These are phyloP conservation scores for Cryptococcus sp. DNA, from an alignment of 1,284 basidiomycete species.

Conservation along the genomic window DNA sequence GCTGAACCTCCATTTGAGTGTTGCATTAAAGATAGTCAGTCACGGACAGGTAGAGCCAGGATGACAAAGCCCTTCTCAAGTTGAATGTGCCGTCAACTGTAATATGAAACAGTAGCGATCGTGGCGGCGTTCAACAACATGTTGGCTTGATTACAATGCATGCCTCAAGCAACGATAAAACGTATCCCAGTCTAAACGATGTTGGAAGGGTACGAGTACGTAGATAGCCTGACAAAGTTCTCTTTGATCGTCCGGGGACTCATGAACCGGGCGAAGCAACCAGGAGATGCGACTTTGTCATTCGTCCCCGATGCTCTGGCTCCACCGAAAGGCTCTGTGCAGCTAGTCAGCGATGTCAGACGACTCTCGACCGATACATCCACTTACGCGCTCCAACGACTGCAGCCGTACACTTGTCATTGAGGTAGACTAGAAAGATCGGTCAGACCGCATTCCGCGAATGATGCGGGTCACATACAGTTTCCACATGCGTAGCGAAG, in stretches of 20 bases:
- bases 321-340: constrained; percentile 86
- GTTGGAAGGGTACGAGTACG: constrained; percentile 82
- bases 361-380: too few species aligned
- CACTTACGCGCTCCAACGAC: constrained; percentile 77
- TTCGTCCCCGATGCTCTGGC: constrained; percentile 91
- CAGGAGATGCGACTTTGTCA: constrained; percentile 92
- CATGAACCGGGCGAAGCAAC: constrained; percentile 85
- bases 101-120: too few species aligned
- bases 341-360: neutral
- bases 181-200: too few species aligned
- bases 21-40: too few species aligned
- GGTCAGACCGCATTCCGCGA: neutral
- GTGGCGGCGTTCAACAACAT: too few species aligned
- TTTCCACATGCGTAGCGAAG: constrained; percentile 72
- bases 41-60: too few species aligned
- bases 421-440: constrained; percentile 75
- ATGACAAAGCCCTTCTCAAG: too few species aligned
- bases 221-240: constrained; percentile 77
- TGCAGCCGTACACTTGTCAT: constrained; percentile 88
- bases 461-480: too few species aligned
- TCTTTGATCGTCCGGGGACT: constrained; percentile 94
- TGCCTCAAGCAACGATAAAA: too few species aligned
- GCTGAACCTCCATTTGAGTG: too few species aligned
- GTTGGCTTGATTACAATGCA: too few species aligned
- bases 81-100: too few species aligned